Evolutionary conservation across 2,329 filamentous ascomycete genomes (phyloP).

Genomic region (Akanthomyces lecanii): DNA sequence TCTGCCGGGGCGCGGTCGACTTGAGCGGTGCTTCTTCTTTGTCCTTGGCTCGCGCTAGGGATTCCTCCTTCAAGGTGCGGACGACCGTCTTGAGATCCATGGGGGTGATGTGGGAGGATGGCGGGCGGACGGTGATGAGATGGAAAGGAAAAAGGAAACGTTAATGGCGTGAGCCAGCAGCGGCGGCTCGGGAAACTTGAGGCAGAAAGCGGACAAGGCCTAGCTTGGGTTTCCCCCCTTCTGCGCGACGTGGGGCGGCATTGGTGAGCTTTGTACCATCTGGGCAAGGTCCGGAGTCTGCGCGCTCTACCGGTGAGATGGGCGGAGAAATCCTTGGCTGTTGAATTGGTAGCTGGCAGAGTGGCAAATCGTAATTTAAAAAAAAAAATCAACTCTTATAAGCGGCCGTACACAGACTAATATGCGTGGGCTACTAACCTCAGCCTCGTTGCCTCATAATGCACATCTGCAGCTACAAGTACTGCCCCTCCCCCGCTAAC

Average conservation of each 20-base stretch:
- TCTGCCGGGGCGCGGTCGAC: slow-evolving; percentile 11
- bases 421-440: neutral
- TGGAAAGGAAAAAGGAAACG: neutral
- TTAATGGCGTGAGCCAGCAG: neutral
- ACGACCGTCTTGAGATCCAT: slow-evolving; percentile 16
- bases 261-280: neutral
- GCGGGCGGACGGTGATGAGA: neutral
- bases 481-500: neutral
- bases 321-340: neutral
- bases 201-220: neutral
- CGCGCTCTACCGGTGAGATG: neutral
- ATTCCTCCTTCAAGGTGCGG: slow-evolving; percentile 8
- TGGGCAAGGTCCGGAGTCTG: neutral
- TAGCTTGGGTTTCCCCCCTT: neutral
- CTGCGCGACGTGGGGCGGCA: neutral
- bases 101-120: neutral
- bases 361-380: neutral
- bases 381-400: neutral
- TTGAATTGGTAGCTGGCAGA: neutral
- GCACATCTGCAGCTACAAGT: neutral
- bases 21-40: slow-evolving; percentile 5
- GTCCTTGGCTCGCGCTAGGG: slow-evolving; percentile 7
- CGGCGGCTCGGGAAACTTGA: neutral
- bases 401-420: neutral
- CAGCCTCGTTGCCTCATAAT: neutral